phyloP scores from a whole-genome alignment of 352 stramenopile species.

The Pythium dissotocum region DNA sequence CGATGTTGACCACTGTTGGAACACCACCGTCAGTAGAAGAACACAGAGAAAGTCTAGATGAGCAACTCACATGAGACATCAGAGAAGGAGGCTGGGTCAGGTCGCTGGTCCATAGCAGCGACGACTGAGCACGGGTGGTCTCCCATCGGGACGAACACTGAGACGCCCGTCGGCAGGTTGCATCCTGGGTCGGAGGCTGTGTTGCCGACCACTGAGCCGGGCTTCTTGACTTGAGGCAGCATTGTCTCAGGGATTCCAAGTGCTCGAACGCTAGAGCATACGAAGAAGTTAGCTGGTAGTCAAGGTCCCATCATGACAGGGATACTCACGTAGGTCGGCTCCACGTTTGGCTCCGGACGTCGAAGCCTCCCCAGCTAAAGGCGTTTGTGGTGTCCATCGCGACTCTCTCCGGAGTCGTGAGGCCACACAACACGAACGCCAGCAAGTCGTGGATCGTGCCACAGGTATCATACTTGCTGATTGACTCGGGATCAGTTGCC shows the following conservation, averaged over 20 bases:
- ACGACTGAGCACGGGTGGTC: slow-evolving; percentile 80
- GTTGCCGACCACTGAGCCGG: slow-evolving; percentile 51
- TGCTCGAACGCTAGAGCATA: slow-evolving; percentile 42
- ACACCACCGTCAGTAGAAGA: slow-evolving; percentile 7
- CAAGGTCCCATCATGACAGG: not conserved
- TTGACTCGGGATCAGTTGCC: slow-evolving; percentile 27
- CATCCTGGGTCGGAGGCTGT: slow-evolving; percentile 23
- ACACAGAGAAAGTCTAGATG: not conserved
- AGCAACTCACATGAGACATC: slow-evolving; percentile 5
- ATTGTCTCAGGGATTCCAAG: slow-evolving; percentile 58
- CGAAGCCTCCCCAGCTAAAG: slow-evolving; percentile 74
- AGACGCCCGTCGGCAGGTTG: slow-evolving; percentile 32
- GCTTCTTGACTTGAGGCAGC: slow-evolving; percentile 58
- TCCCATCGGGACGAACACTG: slow-evolving; percentile 69
- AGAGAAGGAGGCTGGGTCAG: not conserved
- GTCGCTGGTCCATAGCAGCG: slow-evolving; percentile 40
- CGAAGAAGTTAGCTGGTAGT: not conserved
- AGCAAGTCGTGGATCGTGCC: slow-evolving; percentile 84
- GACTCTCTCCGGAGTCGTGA: slow-evolving; percentile 35
- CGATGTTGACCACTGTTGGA: slow-evolving; percentile 72
- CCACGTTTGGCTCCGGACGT: slow-evolving; percentile 47
- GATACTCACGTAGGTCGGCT: slow-evolving; percentile 36
- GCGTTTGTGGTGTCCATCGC: slow-evolving; percentile 78
- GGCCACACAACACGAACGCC: slow-evolving; percentile 69
- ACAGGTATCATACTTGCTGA: slow-evolving; percentile 64